phyloP scores from a whole-genome alignment of 208 protist species.

The Lotmaria passim region DNA sequence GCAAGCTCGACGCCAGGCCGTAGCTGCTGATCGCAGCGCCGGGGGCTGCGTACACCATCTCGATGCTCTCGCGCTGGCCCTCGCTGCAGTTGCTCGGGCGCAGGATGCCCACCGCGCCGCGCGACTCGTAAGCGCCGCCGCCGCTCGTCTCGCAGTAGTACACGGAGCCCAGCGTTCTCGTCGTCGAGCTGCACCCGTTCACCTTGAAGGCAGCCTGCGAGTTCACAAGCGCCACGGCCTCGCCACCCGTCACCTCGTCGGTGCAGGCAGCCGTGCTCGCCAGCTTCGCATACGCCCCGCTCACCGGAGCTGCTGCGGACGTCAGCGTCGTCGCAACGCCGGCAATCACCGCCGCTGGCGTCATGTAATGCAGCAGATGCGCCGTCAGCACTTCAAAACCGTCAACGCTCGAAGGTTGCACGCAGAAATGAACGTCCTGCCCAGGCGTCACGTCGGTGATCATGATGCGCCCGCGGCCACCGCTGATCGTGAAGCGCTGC shows the following conservation, averaged over 20 bases:
- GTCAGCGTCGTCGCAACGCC: slow-evolving; percentile 38
- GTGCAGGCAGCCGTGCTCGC: slow-evolving; percentile 38
- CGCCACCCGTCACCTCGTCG: slow-evolving; percentile 36
- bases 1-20: slow-evolving; percentile 46
- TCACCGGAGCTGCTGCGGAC: slow-evolving; percentile 33
- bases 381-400: slow-evolving; percentile 34
- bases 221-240: slow-evolving; percentile 20
- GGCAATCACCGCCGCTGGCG: slow-evolving; percentile 54
- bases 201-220: slow-evolving; percentile 44
- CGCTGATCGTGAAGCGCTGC: slow-evolving; percentile 34
- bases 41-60: slow-evolving; percentile 35
- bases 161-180: slow-evolving; percentile 17
- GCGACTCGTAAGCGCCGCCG: slow-evolving; percentile 34
- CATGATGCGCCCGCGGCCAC: slow-evolving; percentile 21
- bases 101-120: slow-evolving; percentile 56
- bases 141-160: slow-evolving; percentile 73
- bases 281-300: slow-evolving; percentile 40
- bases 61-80: slow-evolving; percentile 44
- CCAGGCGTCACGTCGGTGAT: slow-evolving; percentile 30
- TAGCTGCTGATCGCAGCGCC: slow-evolving; percentile 41
- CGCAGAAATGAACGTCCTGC: slow-evolving; percentile 37
- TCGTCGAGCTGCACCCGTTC: slow-evolving; percentile 37
- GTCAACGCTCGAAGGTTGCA: slow-evolving; percentile 21
- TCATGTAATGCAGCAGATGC: slow-evolving; percentile 60
- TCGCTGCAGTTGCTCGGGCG: slow-evolving; percentile 38